These are phyloP conservation scores for Coprinopsis sp. DNA, from an alignment of 768 basidiomycete species.

Conservation along the genomic window DNA sequence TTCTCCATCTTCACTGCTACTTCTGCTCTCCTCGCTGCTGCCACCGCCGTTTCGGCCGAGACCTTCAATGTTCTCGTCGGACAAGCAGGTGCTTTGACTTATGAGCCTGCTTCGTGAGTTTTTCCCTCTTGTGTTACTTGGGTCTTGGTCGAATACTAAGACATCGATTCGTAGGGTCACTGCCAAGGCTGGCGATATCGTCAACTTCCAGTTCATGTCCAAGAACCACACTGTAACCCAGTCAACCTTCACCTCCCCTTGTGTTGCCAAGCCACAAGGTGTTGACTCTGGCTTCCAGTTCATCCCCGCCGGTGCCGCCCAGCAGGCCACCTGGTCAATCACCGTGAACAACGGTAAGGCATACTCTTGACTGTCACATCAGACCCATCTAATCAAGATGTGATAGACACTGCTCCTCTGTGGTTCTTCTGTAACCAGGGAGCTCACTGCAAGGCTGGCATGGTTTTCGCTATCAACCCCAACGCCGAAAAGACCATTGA, in stretches of 20 bases:
- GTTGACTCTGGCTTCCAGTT: conserved; percentile 44
- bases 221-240: conserved; percentile 39
- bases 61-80: conserved; percentile 32
- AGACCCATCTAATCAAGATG: not conserved
- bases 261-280: conserved; percentile 26
- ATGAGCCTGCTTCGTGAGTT: conserved; percentile 22
- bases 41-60: conserved; percentile 17
- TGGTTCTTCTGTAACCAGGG: conserved; percentile 52
- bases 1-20: conserved; percentile 11
- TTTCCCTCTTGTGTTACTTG: not conserved
- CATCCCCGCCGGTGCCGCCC: conserved; percentile 32
- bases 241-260: conserved; percentile 36
- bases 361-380: not conserved
- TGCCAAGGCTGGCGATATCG: conserved; percentile 31
- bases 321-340: conserved; percentile 32
- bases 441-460: conserved; percentile 42
- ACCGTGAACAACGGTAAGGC: conserved; percentile 26
- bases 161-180: conserved; percentile 22
- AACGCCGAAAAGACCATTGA: conserved; percentile 39
- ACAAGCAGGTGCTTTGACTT: conserved; percentile 20
- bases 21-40: conserved; percentile 7
- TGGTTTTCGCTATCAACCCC: conserved; percentile 56
- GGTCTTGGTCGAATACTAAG: not conserved
- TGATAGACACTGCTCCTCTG: conserved; percentile 34
- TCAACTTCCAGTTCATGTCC: conserved; percentile 44